These are phyloP conservation scores for Lactifluus subvellereus DNA, from an alignment of 768 basidiomycete species.

Conservation along the genomic window DNA sequence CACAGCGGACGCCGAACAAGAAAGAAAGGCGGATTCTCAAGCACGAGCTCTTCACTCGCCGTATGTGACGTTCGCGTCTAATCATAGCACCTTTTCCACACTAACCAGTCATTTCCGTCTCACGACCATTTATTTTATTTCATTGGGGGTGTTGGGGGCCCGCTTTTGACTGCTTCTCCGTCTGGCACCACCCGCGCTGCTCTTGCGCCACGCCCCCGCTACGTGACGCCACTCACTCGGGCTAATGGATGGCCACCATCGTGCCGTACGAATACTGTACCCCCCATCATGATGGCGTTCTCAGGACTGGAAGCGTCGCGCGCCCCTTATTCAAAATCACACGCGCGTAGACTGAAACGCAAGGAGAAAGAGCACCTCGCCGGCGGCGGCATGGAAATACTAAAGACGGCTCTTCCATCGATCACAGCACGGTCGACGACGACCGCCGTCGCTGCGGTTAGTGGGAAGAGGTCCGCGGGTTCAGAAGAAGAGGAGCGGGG, in stretches of 20 bases:
- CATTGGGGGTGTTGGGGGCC: neutral
- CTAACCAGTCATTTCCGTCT: neutral
- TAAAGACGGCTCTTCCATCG: slow-evolving; percentile 47
- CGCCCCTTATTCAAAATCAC: slow-evolving; percentile 65
- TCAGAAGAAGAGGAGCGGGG: neutral
- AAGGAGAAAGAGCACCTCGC: slow-evolving; percentile 46
- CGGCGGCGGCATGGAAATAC: slow-evolving; percentile 33
- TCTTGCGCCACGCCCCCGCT: neutral
- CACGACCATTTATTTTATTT: neutral
- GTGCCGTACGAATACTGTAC: neutral
- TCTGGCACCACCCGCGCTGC: neutral
- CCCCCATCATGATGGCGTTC: neutral
- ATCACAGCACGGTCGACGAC: slow-evolving; percentile 28
- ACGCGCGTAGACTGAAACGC: slow-evolving; percentile 62
- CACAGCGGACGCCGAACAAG: slow-evolving; percentile 39
- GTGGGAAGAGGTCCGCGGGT: slow-evolving; percentile 17
- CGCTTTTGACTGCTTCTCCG: neutral
- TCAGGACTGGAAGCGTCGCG: slow-evolving; percentile 45
- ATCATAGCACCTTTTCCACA: neutral
- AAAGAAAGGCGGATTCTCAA: slow-evolving; percentile 63
- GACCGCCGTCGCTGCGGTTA: neutral
- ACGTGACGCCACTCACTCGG: neutral
- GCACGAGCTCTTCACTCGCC: slow-evolving; percentile 62
- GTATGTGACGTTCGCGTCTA: slow-evolving; percentile 33
- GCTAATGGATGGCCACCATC: neutral